Percentiles rank a stretch among this genome's conserved stretches.
These are phyloP conservation scores for Mrakiaceae sp. DNA, from an alignment of 1,284 basidiomycete genomes.

Conservation along the genomic window DNA sequence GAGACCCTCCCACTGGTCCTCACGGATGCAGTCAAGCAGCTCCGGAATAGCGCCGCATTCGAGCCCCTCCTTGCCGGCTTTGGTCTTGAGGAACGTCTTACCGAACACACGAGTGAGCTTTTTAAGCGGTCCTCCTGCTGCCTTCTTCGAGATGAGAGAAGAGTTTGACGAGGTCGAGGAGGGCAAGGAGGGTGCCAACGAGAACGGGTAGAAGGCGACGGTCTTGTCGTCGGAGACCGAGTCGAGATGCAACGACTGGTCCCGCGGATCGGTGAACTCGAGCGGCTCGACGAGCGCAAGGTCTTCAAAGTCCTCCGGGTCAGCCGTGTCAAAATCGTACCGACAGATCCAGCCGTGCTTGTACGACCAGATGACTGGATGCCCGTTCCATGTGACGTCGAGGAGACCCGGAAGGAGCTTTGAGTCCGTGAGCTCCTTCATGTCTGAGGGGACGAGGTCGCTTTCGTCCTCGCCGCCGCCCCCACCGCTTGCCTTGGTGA, in stretches of 20 bases:
- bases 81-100: conserved; percentile 5
- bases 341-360: conserved; percentile 35
- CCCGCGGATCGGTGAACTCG: not conserved
- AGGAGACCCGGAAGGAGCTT: conserved; percentile 31
- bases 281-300: not conserved
- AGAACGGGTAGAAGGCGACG: not conserved
- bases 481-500: too few species aligned
- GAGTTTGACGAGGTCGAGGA: not conserved
- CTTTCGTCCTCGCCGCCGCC: not conserved
- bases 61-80: not conserved
- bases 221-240: not conserved
- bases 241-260: not conserved
- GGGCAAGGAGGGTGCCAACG: not conserved
- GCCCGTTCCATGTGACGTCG: conserved; percentile 28
- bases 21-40: not conserved
- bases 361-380: conserved; percentile 30
- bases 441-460: not conserved
- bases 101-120: conserved; percentile 3
- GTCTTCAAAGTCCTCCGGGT: not conserved
- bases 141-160: not conserved
- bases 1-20: conserved; percentile 18
- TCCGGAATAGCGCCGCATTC: not conserved
- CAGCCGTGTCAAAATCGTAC: conserved; percentile 16
- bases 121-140: not conserved
- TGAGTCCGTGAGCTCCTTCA: conserved; percentile 14